These are phyloP conservation scores for Termitomyces sp. DNA, from an alignment of 768 basidiomycete species.

Conservation along the genomic window DNA sequence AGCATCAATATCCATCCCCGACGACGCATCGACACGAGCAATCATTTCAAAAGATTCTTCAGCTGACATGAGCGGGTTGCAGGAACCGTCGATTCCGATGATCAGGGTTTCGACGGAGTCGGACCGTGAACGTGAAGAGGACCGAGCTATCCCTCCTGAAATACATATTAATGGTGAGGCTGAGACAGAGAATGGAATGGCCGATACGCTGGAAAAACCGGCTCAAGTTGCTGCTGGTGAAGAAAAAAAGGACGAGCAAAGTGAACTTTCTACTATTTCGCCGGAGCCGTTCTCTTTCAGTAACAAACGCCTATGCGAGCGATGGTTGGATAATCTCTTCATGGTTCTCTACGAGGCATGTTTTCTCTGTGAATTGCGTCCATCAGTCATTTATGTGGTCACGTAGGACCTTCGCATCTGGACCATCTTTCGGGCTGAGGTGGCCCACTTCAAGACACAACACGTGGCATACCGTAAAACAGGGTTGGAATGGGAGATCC, in stretches of 20 bases:
- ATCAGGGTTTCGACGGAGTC: conserved; percentile 77
- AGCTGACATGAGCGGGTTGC: conserved; percentile 20
- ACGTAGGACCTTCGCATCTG: conserved; percentile 89
- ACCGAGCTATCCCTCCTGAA: conserved; percentile 12
- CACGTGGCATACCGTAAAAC: conserved; percentile 98
- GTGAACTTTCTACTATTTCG: conserved; percentile 22
- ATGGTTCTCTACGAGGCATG: conserved; percentile 92
- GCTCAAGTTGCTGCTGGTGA: conserved; percentile 48
- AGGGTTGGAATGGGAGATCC: conserved; percentile 95
- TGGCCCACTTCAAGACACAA: conserved; percentile 98
- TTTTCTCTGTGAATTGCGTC: conserved; percentile 14
- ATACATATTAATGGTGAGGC: conserved; percentile 25
- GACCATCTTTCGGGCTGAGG: conserved; percentile 98
- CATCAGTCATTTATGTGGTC: conserved; percentile 1
- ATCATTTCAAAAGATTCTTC: conserved; percentile 39
- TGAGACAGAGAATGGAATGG: conserved; percentile 25
- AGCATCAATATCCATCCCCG: conserved; percentile 22
- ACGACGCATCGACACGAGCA: conserved; percentile 70
- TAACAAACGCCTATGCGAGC: conserved; percentile 93
- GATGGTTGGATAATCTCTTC: conserved; percentile 97
- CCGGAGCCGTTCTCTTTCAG: conserved; percentile 84
- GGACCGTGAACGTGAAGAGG: conserved; percentile 41
- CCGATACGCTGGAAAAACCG: conserved; percentile 38
- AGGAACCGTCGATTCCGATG: conserved; percentile 40
- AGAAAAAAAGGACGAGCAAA: conserved; percentile 37